Evolutionary conservation across 1,284 basidiomycete species (phyloP).

Genomic region (Amylostereum areolatum): DNA sequence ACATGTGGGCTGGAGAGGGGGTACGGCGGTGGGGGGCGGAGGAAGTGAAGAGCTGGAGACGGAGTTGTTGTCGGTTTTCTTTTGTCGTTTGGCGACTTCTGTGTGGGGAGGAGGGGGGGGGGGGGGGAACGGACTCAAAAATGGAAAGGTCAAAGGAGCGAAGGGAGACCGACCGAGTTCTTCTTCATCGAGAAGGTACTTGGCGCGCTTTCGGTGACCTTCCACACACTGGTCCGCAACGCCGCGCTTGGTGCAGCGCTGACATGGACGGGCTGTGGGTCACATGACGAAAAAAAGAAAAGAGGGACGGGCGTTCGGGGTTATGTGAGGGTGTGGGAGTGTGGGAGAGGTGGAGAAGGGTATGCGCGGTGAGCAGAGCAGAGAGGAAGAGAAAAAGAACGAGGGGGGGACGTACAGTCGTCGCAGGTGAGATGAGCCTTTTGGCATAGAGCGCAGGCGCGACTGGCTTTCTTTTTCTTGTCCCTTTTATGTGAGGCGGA

Average conservation of each 20-base stretch:
- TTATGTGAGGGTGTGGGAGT: not conserved
- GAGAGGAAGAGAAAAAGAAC: slow-evolving; percentile 8
- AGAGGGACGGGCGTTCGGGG: slow-evolving; percentile 7
- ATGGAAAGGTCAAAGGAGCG: slow-evolving; percentile 14
- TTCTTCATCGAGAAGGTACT: slow-evolving; percentile 90
- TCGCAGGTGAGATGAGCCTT: slow-evolving; percentile 96
- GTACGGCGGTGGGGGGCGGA: not conserved
- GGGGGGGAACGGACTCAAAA: slow-evolving; percentile 36
- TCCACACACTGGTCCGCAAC: slow-evolving; percentile 87
- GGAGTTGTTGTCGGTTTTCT: too few species aligned
- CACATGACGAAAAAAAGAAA: slow-evolving; percentile 2
- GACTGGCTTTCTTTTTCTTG: slow-evolving; percentile 89
- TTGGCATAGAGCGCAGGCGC: slow-evolving; percentile 94
- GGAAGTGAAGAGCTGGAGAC: not conserved
- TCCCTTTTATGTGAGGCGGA: slow-evolving; percentile 45
- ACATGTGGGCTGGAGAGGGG: not conserved
- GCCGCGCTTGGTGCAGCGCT: slow-evolving; percentile 91
- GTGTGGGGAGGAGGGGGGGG: slow-evolving; percentile 22
- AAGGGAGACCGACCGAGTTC: slow-evolving; percentile 67
- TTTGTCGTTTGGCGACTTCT: too few species aligned
- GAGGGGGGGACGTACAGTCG: slow-evolving; percentile 60
- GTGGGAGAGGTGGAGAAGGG: slow-evolving; percentile 2
- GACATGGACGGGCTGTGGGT: slow-evolving; percentile 82
- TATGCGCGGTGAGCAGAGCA: slow-evolving; percentile 10
- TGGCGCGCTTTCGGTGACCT: slow-evolving; percentile 95